phyloP scores from a whole-genome alignment of 2,329 filamentous ascomycete genomes.

The Arachnomyces sp. region DNA sequence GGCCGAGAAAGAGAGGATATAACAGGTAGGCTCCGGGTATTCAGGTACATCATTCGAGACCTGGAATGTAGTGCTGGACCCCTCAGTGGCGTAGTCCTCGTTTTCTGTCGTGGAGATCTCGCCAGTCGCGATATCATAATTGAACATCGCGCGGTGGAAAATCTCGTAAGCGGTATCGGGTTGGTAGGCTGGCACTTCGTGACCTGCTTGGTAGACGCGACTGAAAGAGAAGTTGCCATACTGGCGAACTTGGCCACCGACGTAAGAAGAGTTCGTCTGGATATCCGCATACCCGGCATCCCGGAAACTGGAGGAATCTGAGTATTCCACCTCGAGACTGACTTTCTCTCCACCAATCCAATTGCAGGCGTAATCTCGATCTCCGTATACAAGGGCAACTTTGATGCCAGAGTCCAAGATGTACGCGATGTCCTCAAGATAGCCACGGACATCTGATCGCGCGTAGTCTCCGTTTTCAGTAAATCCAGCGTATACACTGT shows the following conservation, averaged over 20 bases:
- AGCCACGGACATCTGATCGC: conserved; percentile 24
- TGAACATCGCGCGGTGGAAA: conserved; percentile 45
- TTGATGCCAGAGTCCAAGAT: conserved; percentile 44
- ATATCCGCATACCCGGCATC: conserved; percentile 43
- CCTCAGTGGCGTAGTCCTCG: conserved; percentile 32
- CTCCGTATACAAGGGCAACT: conserved; percentile 45
- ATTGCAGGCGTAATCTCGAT: conserved; percentile 47
- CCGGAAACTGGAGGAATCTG: conserved; percentile 36
- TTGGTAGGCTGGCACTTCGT: conserved; percentile 46
- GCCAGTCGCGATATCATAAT: conserved; percentile 49
- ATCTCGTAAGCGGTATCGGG: conserved; percentile 48
- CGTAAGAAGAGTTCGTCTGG: conserved; percentile 32
- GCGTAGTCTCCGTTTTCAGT: conserved; percentile 40
- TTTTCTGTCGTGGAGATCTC: conserved; percentile 32
- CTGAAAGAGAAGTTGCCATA: conserved; percentile 43
- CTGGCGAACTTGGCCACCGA: conserved; percentile 41
- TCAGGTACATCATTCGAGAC: conserved; percentile 39
- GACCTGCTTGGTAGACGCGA: conserved; percentile 41
- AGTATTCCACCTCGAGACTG: conserved; percentile 42
- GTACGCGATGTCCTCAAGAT: conserved; percentile 29
- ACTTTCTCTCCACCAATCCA: conserved; percentile 51
- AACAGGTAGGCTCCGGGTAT: conserved; percentile 36
- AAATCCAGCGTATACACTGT: conserved; percentile 41
- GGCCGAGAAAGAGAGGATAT: conserved; percentile 29
- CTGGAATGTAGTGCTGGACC: conserved; percentile 32